Evolutionary conservation across 306 rosid species (phyloP).

Genomic region (Castanospermum australe): DNA sequence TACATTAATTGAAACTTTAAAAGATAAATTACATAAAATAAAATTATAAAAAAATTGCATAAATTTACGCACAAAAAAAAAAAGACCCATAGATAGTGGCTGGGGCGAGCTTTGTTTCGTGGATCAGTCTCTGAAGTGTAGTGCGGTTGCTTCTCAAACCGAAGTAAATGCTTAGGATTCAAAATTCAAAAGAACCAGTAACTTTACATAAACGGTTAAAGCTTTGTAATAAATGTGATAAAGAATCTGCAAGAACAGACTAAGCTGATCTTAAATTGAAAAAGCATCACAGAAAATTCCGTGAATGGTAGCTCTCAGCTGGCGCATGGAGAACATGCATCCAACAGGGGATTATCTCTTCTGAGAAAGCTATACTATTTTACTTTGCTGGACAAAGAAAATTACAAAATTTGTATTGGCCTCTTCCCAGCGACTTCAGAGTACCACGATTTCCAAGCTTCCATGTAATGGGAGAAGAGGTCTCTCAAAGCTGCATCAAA

Average conservation of each 20-base stretch:
- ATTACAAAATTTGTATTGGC: constrained; percentile 50
- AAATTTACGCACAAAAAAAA: too few species aligned
- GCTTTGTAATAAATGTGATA: neutral
- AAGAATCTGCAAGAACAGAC: constrained; percentile 20
- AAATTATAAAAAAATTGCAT: too few species aligned
- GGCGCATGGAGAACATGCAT: constrained; percentile 45
- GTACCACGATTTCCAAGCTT: constrained; percentile 91
- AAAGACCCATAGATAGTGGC: too few species aligned
- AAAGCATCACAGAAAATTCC: neutral
- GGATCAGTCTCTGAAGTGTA: too few species aligned
- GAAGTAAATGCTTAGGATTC: neutral
- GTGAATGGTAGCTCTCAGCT: constrained; percentile 20
- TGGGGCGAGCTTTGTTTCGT: too few species aligned
- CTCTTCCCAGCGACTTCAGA: constrained; percentile 72
- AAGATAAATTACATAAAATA: too few species aligned
- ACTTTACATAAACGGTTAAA: neutral
- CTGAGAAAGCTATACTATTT: constrained; percentile 14
- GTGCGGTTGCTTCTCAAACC: neutral
- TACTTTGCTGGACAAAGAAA: neutral
- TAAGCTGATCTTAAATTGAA: constrained; percentile 19
- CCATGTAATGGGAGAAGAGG: constrained; percentile 82
- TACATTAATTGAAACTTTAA: too few species aligned
- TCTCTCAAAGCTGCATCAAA: constrained; percentile 71
- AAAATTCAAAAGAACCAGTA: neutral
- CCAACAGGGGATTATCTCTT: constrained; percentile 16